Conservation (phyloP, 768 basidiomycete species). For the Boletellus ananiceps region DNA sequence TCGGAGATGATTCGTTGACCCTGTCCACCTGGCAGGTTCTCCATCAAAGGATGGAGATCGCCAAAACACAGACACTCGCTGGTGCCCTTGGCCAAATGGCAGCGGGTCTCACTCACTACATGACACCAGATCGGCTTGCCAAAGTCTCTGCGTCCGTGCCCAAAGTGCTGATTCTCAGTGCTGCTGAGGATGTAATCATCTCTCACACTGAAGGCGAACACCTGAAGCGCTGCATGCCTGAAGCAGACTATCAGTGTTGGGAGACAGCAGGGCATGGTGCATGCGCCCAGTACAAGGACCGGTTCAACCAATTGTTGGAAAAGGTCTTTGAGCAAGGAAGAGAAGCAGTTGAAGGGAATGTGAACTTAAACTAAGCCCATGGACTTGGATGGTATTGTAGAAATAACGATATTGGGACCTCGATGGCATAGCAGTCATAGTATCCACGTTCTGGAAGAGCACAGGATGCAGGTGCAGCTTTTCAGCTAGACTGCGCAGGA, state of each 20-base stretch:
- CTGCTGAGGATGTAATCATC: slow-evolving; percentile 61
- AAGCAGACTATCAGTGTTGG: slow-evolving; percentile 56
- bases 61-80: slow-evolving; percentile 53
- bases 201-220: slow-evolving; percentile 44
- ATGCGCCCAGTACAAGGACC: slow-evolving; percentile 41
- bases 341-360: background rate
- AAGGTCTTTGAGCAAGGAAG: slow-evolving; percentile 51
- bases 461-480: too few relatives aligned
- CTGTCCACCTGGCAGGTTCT: slow-evolving; percentile 35
- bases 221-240: slow-evolving; percentile 54
- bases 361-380: too few relatives aligned
- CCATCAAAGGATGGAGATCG: slow-evolving; percentile 43
- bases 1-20: background rate
- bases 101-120: slow-evolving; percentile 61
- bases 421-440: background rate
- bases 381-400: too few relatives aligned
- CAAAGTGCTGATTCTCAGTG: slow-evolving; percentile 64
- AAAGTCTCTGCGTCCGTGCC: slow-evolving; percentile 53
- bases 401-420: background rate
- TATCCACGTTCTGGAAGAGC: background rate
- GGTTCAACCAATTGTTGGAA: slow-evolving; percentile 57
- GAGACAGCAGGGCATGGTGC: slow-evolving; percentile 61
- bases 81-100: slow-evolving; percentile 72
- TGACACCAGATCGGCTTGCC: slow-evolving; percentile 44
- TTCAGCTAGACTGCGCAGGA: background rate